phyloP scores from a whole-genome alignment of 345 rosid genomes.

The Syzygium jambos region DNA sequence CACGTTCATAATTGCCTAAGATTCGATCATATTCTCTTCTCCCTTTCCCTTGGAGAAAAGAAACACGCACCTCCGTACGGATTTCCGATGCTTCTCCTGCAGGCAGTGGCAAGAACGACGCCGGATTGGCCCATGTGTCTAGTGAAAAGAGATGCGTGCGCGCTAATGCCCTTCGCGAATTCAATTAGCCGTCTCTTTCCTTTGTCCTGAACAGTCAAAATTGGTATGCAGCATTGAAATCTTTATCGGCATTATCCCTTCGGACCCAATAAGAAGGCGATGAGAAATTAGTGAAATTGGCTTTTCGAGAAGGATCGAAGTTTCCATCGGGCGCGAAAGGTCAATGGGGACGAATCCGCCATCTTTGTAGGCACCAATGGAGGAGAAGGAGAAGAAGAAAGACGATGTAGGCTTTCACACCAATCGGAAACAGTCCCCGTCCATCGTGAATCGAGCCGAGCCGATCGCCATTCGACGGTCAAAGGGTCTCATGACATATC shows the following conservation, averaged over 20 bases:
- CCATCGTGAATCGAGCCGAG: not conserved
- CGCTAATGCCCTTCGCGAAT: not conserved
- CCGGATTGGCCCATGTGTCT: not conserved
- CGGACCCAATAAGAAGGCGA: not conserved
- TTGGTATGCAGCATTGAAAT: not conserved
- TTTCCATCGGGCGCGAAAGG: not conserved
- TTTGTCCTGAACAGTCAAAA: not conserved
- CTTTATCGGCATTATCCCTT: not conserved
- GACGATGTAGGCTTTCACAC: not conserved
- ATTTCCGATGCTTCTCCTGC: not conserved
- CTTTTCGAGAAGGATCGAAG: not conserved
- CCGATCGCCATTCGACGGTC: not conserved
- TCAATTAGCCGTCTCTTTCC: not conserved
- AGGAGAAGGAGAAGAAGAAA: not conserved
- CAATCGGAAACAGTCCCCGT: not conserved
- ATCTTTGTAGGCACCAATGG: not conserved
- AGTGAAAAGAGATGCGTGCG: not conserved
- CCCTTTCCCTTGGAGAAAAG: not conserved
- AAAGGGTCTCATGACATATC: not conserved
- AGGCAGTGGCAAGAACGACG: not conserved
- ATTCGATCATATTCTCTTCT: not conserved
- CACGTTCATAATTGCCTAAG: not conserved
- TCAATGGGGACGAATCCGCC: not conserved
- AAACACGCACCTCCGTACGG: not conserved
- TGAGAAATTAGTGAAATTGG: not conserved